These are phyloP conservation scores for Lactifluus volemus DNA, from an alignment of 768 basidiomycete species.

Conservation along the genomic window DNA sequence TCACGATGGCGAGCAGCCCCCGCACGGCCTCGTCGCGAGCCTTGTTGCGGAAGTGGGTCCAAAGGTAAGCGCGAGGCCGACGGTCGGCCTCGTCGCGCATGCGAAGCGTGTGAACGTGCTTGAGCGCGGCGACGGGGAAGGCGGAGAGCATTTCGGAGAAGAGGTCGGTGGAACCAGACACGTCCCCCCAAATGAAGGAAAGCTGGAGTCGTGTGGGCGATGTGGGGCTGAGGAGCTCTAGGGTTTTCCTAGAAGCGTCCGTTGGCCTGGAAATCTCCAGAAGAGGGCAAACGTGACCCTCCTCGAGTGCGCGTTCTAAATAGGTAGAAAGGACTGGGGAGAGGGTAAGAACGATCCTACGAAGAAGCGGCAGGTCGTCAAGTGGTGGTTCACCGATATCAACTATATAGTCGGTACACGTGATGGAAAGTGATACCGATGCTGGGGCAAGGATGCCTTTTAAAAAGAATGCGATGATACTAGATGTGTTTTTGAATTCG, in stretches of 20 bases:
- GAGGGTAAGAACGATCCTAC: background rate
- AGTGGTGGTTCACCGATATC: background rate
- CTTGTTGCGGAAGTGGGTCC: background rate
- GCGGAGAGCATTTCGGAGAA: too few species aligned
- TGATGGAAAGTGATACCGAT: constrained; percentile 1
- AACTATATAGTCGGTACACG: background rate
- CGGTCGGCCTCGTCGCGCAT: background rate
- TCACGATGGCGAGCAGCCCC: constrained; percentile 8
- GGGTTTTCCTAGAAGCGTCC: background rate
- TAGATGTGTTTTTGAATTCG: background rate
- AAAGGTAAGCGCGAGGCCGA: background rate
- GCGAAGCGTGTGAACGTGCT: too few species aligned
- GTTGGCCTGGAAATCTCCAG: constrained; percentile 2
- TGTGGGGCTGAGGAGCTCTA: background rate
- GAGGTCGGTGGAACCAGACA: too few species aligned
- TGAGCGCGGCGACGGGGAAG: too few species aligned
- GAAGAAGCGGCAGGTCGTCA: background rate
- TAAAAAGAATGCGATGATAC: constrained; percentile 1
- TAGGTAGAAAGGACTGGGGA: constrained; percentile 2
- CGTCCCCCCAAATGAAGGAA: too few species aligned
- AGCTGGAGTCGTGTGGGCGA: background rate
- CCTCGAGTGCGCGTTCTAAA: background rate
- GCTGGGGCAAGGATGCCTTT: background rate
- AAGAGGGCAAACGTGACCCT: background rate
- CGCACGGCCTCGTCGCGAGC: constrained; percentile 10